Evolutionary conservation across 208 protist genomes (phyloP).

Genomic region (Trypanosoma rangeli): DNA sequence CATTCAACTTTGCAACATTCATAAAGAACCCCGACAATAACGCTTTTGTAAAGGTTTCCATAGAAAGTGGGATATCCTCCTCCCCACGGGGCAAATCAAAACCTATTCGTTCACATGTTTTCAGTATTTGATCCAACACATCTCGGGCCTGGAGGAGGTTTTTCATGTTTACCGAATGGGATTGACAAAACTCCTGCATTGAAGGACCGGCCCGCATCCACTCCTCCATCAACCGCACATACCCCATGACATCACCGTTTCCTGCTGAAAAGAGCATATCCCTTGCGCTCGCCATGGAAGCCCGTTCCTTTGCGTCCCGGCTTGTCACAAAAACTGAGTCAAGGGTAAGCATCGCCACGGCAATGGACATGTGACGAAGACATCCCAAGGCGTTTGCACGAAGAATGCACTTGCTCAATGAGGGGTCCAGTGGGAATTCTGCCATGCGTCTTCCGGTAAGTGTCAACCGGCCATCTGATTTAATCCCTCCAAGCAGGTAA

Average conservation of each 20-base stretch:
- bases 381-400: conserved; percentile 65
- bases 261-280: conserved; percentile 74
- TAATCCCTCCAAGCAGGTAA: conserved; percentile 98
- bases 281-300: conserved; percentile 69
- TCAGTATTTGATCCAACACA: conserved; percentile 86
- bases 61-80: conserved; percentile 12
- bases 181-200: conserved; percentile 80
- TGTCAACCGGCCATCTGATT: conserved; percentile 97
- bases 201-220: conserved; percentile 69
- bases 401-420: conserved; percentile 95
- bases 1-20: conserved; percentile 83
- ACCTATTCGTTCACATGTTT: conserved; percentile 77
- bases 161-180: conserved; percentile 67
- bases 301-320: conserved; percentile 81
- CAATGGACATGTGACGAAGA: conserved; percentile 87
- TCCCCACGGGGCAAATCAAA: conserved; percentile 45
- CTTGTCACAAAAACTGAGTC: conserved; percentile 96
- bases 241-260: conserved; percentile 84
- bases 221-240: conserved; percentile 83
- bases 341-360: conserved; percentile 89
- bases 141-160: conserved; percentile 78
- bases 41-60: conserved; percentile 66
- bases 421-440: conserved; percentile 99
- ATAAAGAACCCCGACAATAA: conserved; percentile 89
- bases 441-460: conserved; percentile 96